These are phyloP conservation scores for Fusarium agapanthi DNA, from an alignment of 2,329 filamentous ascomycete genomes.

Conservation along the genomic window DNA sequence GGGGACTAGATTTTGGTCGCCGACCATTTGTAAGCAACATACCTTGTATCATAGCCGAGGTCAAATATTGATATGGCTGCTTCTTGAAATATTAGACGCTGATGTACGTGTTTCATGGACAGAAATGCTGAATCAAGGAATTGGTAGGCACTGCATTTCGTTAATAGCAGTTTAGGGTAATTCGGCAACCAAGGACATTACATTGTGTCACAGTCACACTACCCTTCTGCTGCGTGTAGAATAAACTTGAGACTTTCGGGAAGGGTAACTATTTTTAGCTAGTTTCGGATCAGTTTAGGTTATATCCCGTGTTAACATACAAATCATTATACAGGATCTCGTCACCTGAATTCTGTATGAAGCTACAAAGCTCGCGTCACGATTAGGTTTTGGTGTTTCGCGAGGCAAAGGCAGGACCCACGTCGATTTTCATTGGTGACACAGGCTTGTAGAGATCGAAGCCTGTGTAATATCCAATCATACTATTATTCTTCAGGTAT, in stretches of 20 bases:
- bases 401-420: fast-evolving
- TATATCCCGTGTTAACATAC: fast-evolving
- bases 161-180: background rate
- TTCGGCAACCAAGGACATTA: fast-evolving
- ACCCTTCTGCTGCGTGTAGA: background rate
- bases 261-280: background rate
- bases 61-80: no score
- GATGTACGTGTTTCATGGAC: no score
- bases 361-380: fast-evolving
- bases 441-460: fast-evolving
- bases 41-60: no score
- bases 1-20: background rate
- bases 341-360: fast-evolving
- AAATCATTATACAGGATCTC: fast-evolving
- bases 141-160: fast-evolving
- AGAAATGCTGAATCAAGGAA: background rate
- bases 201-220: no score
- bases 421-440: fast-evolving
- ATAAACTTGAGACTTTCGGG: background rate
- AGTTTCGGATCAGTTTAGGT: fast-evolving
- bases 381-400: background rate
- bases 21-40: fast-evolving
- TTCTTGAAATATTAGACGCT: fast-evolving
- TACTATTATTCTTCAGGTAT: background rate
- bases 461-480: background rate